Evolutionary conservation across 2,329 filamentous ascomycete genomes (phyloP).

Genomic region (Pseudodiploospora longispora): DNA sequence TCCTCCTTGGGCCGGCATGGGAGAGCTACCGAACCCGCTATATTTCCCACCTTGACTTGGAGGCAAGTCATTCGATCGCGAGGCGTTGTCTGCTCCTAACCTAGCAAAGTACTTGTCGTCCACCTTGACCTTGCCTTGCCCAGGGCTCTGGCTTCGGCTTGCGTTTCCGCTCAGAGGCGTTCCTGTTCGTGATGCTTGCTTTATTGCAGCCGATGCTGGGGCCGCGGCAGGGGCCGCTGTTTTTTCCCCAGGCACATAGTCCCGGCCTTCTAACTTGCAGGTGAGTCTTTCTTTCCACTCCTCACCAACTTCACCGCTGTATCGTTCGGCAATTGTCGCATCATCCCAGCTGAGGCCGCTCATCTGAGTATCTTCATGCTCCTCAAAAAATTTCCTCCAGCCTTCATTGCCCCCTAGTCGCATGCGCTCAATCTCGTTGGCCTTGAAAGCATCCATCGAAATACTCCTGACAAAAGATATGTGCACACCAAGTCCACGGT

Average conservation of each 20-base stretch:
- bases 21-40: conserved; percentile 76
- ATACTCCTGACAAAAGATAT: conserved; percentile 97
- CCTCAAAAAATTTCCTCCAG: conserved; percentile 82
- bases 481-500: conserved; percentile 91
- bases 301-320: conserved; percentile 82
- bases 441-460: conserved; percentile 98
- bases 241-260: conserved; percentile 72
- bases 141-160: conserved; percentile 32
- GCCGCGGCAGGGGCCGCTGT: conserved; percentile 27
- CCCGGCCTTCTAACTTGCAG: conserved; percentile 78
- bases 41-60: conserved; percentile 93
- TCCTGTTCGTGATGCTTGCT: conserved; percentile 27
- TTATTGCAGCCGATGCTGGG: conserved; percentile 23
- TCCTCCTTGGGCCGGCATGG: conserved; percentile 41
- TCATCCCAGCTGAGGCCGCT: conserved; percentile 70
- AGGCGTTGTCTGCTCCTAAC: conserved; percentile 76
- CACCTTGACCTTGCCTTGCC: conserved; percentile 45
- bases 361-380: conserved; percentile 57
- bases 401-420: conserved; percentile 80
- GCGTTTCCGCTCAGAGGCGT: conserved; percentile 33
- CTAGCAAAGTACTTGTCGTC: conserved; percentile 87
- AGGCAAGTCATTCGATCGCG: conserved; percentile 62
- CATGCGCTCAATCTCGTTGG: conserved; percentile 88
- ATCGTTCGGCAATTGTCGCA: conserved; percentile 82
- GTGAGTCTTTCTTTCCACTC: conserved; percentile 89